These are phyloP conservation scores for Venturia asperata DNA, from an alignment of 2,329 filamentous ascomycete genomes.

Conservation along the genomic window DNA sequence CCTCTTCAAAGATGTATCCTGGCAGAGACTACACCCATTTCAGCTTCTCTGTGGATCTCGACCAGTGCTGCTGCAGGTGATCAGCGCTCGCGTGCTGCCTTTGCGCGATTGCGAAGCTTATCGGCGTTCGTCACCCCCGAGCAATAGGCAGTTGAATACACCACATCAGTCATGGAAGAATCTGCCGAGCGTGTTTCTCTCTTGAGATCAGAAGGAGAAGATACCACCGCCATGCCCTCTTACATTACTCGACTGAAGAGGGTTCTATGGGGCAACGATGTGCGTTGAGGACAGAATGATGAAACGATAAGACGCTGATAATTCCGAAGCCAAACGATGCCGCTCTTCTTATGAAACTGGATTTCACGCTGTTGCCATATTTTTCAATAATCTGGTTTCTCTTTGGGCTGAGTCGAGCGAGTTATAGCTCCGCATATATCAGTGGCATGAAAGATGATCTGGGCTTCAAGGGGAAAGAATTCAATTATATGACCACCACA, in stretches of 20 bases:
- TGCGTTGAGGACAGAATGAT: neutral
- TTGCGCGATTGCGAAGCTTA: conserved; percentile 4
- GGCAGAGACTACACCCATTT: neutral
- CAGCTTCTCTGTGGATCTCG: neutral
- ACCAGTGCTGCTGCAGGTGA: neutral
- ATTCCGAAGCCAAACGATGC: conserved; percentile 12
- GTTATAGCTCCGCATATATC: conserved; percentile 39
- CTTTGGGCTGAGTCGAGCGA: conserved; percentile 40
- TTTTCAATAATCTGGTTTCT: conserved; percentile 44
- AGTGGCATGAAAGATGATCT: conserved; percentile 38
- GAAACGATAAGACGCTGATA: conserved; percentile 1
- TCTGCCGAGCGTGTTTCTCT: neutral
- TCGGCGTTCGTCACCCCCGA: neutral
- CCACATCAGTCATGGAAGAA: neutral
- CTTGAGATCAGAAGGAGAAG: neutral
- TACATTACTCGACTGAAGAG: neutral
- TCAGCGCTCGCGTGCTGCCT: neutral
- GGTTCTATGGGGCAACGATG: conserved; percentile 7
- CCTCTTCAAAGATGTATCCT: neutral
- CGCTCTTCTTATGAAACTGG: conserved; percentile 15
- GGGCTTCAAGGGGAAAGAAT: conserved; percentile 27
- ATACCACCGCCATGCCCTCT: neutral
- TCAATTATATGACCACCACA: conserved; percentile 20
- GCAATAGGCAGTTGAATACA: neutral
- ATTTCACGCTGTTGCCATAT: conserved; percentile 26